Conservation (phyloP, 2,329 filamentous ascomycete species). For the Stagonosporopsis vannaccii region DNA sequence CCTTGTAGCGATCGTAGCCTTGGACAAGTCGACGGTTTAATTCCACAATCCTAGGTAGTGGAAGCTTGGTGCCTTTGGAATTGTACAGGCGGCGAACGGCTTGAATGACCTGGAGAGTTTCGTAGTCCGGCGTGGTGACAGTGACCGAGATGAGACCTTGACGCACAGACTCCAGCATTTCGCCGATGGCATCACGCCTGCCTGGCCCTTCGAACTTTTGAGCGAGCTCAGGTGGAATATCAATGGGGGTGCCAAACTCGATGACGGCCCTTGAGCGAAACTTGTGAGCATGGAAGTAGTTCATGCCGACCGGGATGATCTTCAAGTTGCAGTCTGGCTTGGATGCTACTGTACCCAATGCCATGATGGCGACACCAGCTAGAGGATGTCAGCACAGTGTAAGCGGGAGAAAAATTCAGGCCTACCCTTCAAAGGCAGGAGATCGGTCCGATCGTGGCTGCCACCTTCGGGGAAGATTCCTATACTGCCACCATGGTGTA, state of each 20-base stretch:
- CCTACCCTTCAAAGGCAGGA: conserved; percentile 78
- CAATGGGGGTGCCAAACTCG: conserved; percentile 90
- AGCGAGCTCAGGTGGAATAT: conserved; percentile 82
- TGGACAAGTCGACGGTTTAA: conserved; percentile 89
- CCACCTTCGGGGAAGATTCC: conserved; percentile 98
- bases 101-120: conserved; percentile 89
- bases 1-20: conserved; percentile 91
- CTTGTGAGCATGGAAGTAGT: conserved; percentile 99
- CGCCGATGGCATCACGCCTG: conserved; percentile 79
- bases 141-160: conserved; percentile 86
- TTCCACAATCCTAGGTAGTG: conserved; percentile 90
- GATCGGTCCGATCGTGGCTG: conserved; percentile 90
- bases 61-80: conserved; percentile 90
- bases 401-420: neutral
- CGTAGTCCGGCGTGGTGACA: conserved; percentile 90
- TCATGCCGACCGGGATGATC: conserved; percentile 98
- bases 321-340: conserved; percentile 87
- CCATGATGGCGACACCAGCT: conserved; percentile 98
- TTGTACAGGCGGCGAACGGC: conserved; percentile 93
- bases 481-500: conserved; percentile 84
- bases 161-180: conserved; percentile 85
- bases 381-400: conserved; percentile 25
- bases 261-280: conserved; percentile 95
- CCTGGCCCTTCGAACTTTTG: conserved; percentile 81
- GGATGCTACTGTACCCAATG: conserved; percentile 84